Base-by-base conservation (phyloP, 2,329 filamentous ascomycete species). In the Monilinia polystroma region DNA sequence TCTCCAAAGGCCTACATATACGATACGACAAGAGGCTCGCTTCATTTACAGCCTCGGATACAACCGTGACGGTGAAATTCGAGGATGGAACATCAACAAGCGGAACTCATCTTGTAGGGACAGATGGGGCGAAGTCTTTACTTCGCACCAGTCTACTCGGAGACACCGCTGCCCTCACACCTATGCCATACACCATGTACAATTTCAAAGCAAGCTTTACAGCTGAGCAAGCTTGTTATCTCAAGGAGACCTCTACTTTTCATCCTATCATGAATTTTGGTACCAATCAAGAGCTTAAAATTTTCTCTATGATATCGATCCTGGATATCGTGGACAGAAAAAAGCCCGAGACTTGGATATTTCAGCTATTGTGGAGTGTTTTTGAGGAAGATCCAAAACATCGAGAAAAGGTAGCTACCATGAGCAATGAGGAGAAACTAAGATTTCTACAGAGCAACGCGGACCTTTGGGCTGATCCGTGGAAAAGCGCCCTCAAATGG, bases 101-200 rank as follows among this genome's bases (percentile, higher is more conserved):
- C 29, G 78, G 77, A 0, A 70, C 72, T 2, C 68, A 80, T 7
- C 72, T 81, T 2, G 73, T 80, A 14, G 79, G 79, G 2, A 78
- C 78, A 1, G 79, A 81, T 67, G 79, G 79, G 4, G 70, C 73
- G 11, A 69, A 74, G 14, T 80, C 77, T 4, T 64, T 63, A 6
- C 73, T 80, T 20, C 75, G 79, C 6, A 58, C 54, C 7, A 38
- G 14, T 47, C 45, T 66, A 16, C 45, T 66, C 32, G 64, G 47
- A 11, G 63, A 12, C 74, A 69, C 29, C 77, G 63, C 41, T 2
- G 54, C n/a, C 8, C 63, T 64, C 29, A 64, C 52, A 20, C n/a
- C 26, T 45, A 41, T 66, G 26, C 63, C 55, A 14, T 51, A 51
- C 35, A 51, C 54, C 0, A 12, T 59, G 3, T 29, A 45, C 54